Conservation (phyloP, 2,329 filamentous ascomycete species). For the Phyllachora maydis region DNA sequence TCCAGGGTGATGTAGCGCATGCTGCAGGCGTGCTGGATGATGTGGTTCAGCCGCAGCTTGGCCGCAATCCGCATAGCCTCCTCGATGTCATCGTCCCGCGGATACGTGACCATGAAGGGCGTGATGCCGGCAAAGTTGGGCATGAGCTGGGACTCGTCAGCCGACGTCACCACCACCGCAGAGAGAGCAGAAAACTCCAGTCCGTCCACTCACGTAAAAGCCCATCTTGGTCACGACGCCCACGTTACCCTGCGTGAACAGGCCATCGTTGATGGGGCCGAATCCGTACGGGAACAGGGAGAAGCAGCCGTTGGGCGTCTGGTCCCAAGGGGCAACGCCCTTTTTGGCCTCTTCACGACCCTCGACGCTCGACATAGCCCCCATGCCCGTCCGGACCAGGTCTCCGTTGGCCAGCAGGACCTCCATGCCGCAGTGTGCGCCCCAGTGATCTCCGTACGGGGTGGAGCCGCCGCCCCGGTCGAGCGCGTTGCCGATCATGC, state of each 20-base stretch:
- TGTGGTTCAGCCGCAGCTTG: constrained; percentile 7
- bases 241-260: constrained; percentile 27
- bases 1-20: constrained; percentile 16
- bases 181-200: too few relatives aligned
- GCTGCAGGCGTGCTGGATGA: constrained; percentile 22
- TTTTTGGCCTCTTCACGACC: constrained; percentile 5
- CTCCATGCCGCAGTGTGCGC: constrained; percentile 21
- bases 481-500: constrained; percentile 19
- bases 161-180: too few relatives aligned
- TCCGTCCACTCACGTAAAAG: too few relatives aligned
- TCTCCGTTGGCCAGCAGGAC: constrained; percentile 20
- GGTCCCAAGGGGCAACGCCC: constrained; percentile 7
- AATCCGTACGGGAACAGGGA: constrained; percentile 13
- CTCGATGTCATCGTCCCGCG: constrained; percentile 12
- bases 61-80: constrained; percentile 13
- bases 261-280: constrained; percentile 16
- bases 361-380: constrained; percentile 3
- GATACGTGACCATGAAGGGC: constrained; percentile 16
- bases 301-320: constrained; percentile 8
- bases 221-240: constrained; percentile 29
- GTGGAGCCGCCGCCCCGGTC: constrained; percentile 19
- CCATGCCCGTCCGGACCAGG: constrained; percentile 20
- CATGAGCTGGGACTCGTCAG: too few relatives aligned
- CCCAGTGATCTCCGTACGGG: constrained; percentile 17
- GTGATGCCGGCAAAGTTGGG: constrained; percentile 12